Evolutionary conservation across 1,284 basidiomycete species (phyloP), one percentile per base, ranked within the genome.

Genomic region (Golubevia pallescens): DNA sequence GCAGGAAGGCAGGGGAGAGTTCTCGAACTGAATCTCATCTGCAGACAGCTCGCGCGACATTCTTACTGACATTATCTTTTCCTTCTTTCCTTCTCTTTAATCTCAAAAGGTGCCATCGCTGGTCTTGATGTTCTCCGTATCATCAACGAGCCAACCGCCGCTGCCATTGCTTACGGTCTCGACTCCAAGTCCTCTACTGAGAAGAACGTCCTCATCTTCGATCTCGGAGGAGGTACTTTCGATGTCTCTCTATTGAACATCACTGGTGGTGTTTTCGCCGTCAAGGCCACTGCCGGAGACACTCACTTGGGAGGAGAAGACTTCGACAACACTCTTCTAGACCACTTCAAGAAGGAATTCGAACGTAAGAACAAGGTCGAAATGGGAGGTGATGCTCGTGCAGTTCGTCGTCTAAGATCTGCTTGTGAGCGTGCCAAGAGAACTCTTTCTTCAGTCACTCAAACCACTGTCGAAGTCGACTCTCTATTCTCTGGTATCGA

Each of bases 361-460:
- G 94, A 97, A 89, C 87, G 88, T 80, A 90, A 90, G 89, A 86
- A 87, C 87, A 90, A 90, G 88, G 90, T 91, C 82, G 96, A 99
- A 88, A 97, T 99, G 87, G 93, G 93, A 58, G 93, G 93, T 57
- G 95, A 99, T 88, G 88, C 95, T 74, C 93, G 96, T 90, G 97
- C 96, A 69, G 90, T 97, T 81, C 91, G 96, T 78, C 93, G 97
- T 88, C 90, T 99, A 79, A 90, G 95, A 77, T 93, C 92, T 79
- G 97, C 97, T 82, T 98, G 96, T 89, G 96, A 99, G 89, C 95
- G 96, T 90, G 97, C 95, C 71, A 99, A 99, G 92, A 91, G 96
- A 82, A 98, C 95, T 2, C 92, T 99, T 69, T 99, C 97, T 63
- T 94, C 93, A 82, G 96, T 97, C 84, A 92, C 96, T 72, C 96